Base-by-base conservation (phyloP, 768 basidiomycete genomes). In the Lactarius deliciosus region DNA sequence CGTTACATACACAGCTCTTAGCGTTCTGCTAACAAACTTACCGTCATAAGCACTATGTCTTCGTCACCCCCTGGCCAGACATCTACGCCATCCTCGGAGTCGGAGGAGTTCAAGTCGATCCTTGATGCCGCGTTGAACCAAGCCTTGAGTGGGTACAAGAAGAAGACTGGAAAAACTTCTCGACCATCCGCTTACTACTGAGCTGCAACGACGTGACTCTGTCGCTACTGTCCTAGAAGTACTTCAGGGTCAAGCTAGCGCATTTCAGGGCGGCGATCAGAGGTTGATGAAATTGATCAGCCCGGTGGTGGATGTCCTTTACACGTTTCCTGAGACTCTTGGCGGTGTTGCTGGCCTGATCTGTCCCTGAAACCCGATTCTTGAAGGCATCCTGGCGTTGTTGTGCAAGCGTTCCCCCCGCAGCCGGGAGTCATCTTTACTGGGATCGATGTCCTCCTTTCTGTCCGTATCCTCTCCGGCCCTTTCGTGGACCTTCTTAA, bases 31-130 rank as follows among this genome's bases (percentile, higher is more conserved):
- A n/a, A 45, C 43, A 45, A 43, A 9, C 43, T 7, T 45, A n/a
- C 43, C 8, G 43, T 45, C 20, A 3, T 20, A 45, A 28, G 25
- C 25, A n/a, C 8, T 18, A 45, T 45, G 43, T 45, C 43, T 45
- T 20, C 18, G 43, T 20, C 43, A 5, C 8, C 20, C 25, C 18
- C 6, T 7, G 18, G 43, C 18, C 7, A 18, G 16, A 20, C 18
- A 15, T 0, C 50, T 16, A 45, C 54, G 3, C 20, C 63, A 0
- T 43, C 64, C n/a, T 53, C 59, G 7, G 10, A n/a, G n/a, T n/a
- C n/a, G n/a, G n/a, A n/a, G n/a, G n/a, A 56, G 25, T 65, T 65
- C 22, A 53, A 65, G 5, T 55, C 53, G 0, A 6, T 64, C 20
- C 20, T 66, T 18, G n/a, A 61, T 32, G 34, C 45, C 5, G 55